Percentiles rank a stretch among this genome's conserved stretches.
Conservation (phyloP, 1,139 yeast genomes). For the Taphrina deformans region DNA sequence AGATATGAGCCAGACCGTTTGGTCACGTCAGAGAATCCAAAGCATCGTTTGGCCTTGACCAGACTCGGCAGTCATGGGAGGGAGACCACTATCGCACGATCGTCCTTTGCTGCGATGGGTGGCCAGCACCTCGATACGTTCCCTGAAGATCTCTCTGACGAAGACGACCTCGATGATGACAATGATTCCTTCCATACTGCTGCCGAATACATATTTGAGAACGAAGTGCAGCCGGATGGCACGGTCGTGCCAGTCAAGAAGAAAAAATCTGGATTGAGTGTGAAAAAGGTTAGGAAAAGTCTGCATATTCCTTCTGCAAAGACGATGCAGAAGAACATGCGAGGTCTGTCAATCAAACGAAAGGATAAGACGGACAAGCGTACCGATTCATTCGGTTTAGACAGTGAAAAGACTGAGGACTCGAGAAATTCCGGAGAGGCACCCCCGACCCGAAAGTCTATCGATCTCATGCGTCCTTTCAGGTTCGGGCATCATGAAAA, state of each 20-base stretch:
- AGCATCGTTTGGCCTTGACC: conserved; percentile 8
- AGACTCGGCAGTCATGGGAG: conserved; percentile 17
- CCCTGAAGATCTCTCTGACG: conserved; percentile 11
- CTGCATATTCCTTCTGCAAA: conserved; percentile 31
- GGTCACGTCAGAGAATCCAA: conserved; percentile 15
- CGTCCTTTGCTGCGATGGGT: background rate
- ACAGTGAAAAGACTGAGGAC: background rate
- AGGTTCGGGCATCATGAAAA: conserved; percentile 24
- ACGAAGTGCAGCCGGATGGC: conserved; percentile 23
- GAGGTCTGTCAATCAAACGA: conserved; percentile 25
- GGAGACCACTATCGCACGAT: background rate
- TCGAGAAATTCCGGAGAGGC: conserved; percentile 6
- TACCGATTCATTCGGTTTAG: background rate
- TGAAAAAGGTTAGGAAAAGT: conserved; percentile 26
- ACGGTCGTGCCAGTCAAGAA: conserved; percentile 26
- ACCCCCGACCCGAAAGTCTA: conserved; percentile 10
- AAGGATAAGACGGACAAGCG: conserved; percentile 11
- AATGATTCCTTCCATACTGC: conserved; percentile 26
- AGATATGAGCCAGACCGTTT: background rate
- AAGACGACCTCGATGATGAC: conserved; percentile 16
- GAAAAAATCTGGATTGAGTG: conserved; percentile 24
- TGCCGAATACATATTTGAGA: conserved; percentile 23
- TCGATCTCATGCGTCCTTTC: conserved; percentile 30
- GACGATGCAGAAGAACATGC: conserved; percentile 29
- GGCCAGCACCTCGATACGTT: background rate